These are phyloP conservation scores for Pontederia paniculata DNA, from an alignment of 176 grass and related monocot genomes.

Conservation along the genomic window DNA sequence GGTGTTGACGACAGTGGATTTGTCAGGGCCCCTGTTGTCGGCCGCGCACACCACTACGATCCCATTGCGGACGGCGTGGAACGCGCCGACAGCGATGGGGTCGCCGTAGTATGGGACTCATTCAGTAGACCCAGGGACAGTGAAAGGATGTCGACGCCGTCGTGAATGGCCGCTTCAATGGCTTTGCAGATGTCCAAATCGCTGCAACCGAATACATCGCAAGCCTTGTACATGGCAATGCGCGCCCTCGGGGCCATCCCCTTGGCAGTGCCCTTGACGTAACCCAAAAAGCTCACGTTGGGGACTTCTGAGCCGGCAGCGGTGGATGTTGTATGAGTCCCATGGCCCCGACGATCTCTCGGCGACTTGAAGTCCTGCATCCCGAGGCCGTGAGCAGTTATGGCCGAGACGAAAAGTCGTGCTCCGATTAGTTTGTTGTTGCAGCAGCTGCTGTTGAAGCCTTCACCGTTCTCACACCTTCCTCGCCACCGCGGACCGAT, in stretches of 20 bases:
- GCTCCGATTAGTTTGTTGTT: constrained; percentile 77
- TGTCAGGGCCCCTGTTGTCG: constrained; percentile 68
- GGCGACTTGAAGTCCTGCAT: constrained; percentile 63
- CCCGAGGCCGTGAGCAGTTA: constrained; percentile 49
- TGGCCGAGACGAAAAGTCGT: constrained; percentile 62
- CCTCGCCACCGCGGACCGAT: constrained; percentile 62
- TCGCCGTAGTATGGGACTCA: constrained; percentile 76
- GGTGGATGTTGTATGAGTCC: constrained; percentile 75
- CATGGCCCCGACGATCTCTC: constrained; percentile 83
- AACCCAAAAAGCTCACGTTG: constrained; percentile 54
- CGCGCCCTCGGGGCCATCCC: constrained; percentile 80
- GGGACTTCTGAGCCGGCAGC: constrained; percentile 50
- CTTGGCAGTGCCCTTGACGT: constrained; percentile 52
- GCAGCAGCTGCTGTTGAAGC: constrained; percentile 45
- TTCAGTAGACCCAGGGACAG: constrained; percentile 56
- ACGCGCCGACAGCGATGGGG: constrained; percentile 67
- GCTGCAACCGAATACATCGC: constrained; percentile 76
- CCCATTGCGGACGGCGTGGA: constrained; percentile 70
- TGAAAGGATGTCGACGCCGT: constrained; percentile 80
- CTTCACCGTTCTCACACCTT: constrained; percentile 48
- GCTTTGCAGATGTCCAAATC: constrained; percentile 79
- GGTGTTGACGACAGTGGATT: constrained; percentile 59
- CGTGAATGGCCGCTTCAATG: constrained; percentile 67
- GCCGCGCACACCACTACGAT: constrained; percentile 85
- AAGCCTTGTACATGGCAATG: constrained; percentile 79